phyloP scores from a whole-genome alignment of 768 basidiomycete genomes.

The Collybia mongolica region DNA sequence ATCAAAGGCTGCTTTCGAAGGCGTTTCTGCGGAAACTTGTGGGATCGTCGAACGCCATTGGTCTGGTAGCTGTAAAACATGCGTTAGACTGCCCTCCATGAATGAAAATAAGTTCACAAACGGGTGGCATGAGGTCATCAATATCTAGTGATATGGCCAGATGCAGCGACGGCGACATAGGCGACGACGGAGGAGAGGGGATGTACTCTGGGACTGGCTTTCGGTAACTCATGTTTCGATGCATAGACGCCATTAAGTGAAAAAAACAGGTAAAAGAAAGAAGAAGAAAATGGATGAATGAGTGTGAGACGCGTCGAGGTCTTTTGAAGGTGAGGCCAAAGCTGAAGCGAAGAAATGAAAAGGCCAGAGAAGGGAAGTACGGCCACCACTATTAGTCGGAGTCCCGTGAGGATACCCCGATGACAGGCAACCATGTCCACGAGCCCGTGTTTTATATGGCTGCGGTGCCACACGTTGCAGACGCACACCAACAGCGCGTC shows the following conservation, averaged over 20 bases:
- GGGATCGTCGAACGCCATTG: conserved; percentile 33
- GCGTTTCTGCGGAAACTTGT: conserved; percentile 7
- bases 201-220: conserved; percentile 71
- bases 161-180: conserved; percentile 14
- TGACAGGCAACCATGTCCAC: neutral
- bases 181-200: conserved; percentile 59
- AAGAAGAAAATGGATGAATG: neutral
- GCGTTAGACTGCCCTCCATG: neutral
- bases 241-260: conserved; percentile 21
- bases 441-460: neutral
- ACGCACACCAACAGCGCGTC: conserved; percentile 1
- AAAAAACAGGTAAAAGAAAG: conserved; percentile 2
- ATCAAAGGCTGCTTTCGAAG: neutral
- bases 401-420: neutral
- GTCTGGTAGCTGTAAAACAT: conserved; percentile 25
- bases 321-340: neutral
- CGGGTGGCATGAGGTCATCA: conserved; percentile 8
- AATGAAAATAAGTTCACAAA: neutral
- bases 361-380: neutral
- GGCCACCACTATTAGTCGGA: neutral
- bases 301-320: neutral
- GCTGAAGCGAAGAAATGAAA: neutral
- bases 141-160: conserved; percentile 8
- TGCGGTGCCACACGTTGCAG: conserved; percentile 6
- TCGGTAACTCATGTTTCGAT: conserved; percentile 57